phyloP scores from a whole-genome alignment of 495 filamentous ascomycete species.

The Aspergillus saccharolyticus region DNA sequence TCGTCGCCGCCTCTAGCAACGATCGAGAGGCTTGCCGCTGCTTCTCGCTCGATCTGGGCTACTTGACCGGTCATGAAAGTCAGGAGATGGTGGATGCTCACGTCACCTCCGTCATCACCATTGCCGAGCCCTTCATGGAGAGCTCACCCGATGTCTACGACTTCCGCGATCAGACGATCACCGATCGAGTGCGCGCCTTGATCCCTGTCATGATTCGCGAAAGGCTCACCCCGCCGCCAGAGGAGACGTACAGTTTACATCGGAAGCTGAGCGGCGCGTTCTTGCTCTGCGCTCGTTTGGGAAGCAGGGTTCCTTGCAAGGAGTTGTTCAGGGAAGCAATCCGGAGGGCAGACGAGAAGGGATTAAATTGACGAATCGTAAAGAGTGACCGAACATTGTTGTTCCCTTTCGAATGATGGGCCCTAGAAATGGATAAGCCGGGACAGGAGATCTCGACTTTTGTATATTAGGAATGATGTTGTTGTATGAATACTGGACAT shows the following conservation, averaged over 20 bases:
- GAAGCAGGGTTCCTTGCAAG: conserved; percentile 74
- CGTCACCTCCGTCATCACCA: conserved; percentile 70
- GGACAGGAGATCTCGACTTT: not conserved
- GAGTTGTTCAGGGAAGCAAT: conserved; percentile 72
- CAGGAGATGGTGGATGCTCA: conserved; percentile 83
- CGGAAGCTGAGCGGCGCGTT: conserved; percentile 95
- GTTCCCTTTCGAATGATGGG: not conserved
- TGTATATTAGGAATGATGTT: conserved; percentile 4
- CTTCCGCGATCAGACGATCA: conserved; percentile 91
- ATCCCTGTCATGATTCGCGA: conserved; percentile 93
- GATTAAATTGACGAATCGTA: not conserved
- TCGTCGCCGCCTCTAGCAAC: conserved; percentile 67
- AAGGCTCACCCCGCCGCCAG: conserved; percentile 81
- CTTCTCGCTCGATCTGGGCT: conserved; percentile 79
- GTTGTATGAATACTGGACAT: conserved; percentile 1
- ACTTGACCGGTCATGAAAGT: conserved; percentile 85
- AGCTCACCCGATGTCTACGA: conserved; percentile 81
- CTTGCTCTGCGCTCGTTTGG: conserved; percentile 80
- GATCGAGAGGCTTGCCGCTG: conserved; percentile 58
- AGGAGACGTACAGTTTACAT: conserved; percentile 97
- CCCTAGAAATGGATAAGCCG: not conserved
- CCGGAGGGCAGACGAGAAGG: conserved; percentile 32
- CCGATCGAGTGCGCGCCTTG: conserved; percentile 75
- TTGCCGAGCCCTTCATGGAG: conserved; percentile 83
- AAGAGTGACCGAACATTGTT: not conserved